Percentiles rank a stretch among this genome's conserved stretches.
These are phyloP conservation scores for Saturnispora zaruensis DNA, from an alignment of 805 yeast species.

Conservation along the genomic window DNA sequence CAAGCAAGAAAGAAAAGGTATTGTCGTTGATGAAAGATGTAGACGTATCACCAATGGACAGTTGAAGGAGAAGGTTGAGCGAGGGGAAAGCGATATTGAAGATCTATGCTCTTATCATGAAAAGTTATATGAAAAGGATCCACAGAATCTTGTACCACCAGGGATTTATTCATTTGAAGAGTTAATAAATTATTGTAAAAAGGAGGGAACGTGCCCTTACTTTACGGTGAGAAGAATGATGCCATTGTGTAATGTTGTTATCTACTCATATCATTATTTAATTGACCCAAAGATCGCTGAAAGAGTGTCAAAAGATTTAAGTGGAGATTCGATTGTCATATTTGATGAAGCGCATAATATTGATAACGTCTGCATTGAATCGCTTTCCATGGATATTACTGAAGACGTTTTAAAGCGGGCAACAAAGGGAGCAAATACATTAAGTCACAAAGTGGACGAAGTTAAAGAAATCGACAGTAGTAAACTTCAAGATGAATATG, in stretches of 20 bases:
- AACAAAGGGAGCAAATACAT: conserved; percentile 71
- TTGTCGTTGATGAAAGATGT: conserved; percentile 92
- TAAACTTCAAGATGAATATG: conserved; percentile 83
- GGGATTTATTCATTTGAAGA: conserved; percentile 95
- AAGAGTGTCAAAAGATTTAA: conserved; percentile 83
- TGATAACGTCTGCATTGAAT: conserved; percentile 97
- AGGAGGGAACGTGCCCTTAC: conserved; percentile 84
- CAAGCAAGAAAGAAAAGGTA: conserved; percentile 81
- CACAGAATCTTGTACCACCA: conserved; percentile 77
- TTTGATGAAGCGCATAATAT: conserved; percentile 99
- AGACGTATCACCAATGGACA: conserved; percentile 91
- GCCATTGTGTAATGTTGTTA: conserved; percentile 84
- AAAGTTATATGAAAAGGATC: conserved; percentile 76
- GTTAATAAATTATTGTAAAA: conserved; percentile 66
- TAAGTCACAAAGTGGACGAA: conserved; percentile 75
- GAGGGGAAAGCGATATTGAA: conserved; percentile 46
- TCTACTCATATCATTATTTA: conserved; percentile 92
- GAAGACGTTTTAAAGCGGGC: conserved; percentile 85
- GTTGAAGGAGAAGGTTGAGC: conserved; percentile 56
- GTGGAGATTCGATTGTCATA: conserved; percentile 87
- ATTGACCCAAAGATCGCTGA: conserved; percentile 97
- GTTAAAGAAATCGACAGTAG: conserved; percentile 77
- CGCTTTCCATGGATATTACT: conserved; percentile 83
- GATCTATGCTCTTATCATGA: conserved; percentile 85
- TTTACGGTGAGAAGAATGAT: conserved; percentile 98